phyloP scores from a whole-genome alignment of 2,329 filamentous ascomycete genomes.

The Neobulgaria alba region DNA sequence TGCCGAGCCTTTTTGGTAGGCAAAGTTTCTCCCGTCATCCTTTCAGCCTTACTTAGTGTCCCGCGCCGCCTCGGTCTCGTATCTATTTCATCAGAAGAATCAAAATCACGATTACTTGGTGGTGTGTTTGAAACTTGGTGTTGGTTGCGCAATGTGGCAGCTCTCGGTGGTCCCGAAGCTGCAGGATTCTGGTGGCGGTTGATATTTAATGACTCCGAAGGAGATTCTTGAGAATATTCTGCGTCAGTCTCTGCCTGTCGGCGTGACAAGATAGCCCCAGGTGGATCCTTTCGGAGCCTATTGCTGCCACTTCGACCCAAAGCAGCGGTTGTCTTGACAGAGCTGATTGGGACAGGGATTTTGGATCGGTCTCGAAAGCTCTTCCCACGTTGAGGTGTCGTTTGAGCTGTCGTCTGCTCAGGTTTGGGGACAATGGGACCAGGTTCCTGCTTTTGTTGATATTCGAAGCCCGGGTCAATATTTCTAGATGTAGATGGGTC shows the following conservation, averaged over 20 bases:
- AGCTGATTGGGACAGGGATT: conserved; percentile 23
- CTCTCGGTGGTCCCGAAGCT: conserved; percentile 13
- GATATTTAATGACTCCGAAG: conserved; percentile 17
- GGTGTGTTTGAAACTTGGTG: conserved; percentile 2
- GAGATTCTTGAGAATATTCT: conserved; percentile 26
- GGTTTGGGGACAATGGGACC: not conserved
- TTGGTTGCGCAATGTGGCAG: conserved; percentile 14
- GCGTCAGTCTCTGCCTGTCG: conserved; percentile 37
- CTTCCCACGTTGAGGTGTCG: conserved; percentile 38
- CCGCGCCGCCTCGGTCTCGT: conserved; percentile 20
- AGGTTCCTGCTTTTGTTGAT: conserved; percentile 14
- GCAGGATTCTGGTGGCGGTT: conserved; percentile 5
- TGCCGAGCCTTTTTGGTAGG: conserved; percentile 6
- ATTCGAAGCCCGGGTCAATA: conserved; percentile 17
- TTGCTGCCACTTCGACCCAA: conserved; percentile 44
- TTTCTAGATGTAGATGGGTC: not conserved
- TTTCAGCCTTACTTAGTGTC: conserved; percentile 23
- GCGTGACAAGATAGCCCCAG: conserved; percentile 41
- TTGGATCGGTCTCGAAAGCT: conserved; percentile 53
- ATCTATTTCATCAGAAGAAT: conserved; percentile 12
- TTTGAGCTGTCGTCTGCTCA: not conserved
- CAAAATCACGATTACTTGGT: conserved; percentile 8
- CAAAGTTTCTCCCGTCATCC: conserved; percentile 20
- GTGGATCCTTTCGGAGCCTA: conserved; percentile 49
- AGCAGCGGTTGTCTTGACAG: conserved; percentile 28